A percentile compares a stretch with the other conserved stretches of the same genome.
Conservation (phyloP, 179 eudicot genomes). For the Beta corolliflora region DNA sequence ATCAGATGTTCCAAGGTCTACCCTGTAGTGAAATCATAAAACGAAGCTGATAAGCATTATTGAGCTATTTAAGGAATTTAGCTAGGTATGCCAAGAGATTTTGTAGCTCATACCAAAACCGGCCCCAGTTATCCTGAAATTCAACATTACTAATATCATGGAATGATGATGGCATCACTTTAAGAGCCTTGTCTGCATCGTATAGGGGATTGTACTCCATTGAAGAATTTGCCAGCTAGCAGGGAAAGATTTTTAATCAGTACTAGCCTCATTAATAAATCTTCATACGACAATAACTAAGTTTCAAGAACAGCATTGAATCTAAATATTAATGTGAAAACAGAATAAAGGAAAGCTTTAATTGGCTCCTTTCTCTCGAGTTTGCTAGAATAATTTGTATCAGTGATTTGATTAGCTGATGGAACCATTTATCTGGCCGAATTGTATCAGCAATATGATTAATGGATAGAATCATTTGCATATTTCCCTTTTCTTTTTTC, state of each 20-base stretch:
- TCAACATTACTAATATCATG: slow-evolving; percentile 88
- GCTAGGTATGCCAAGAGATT: slow-evolving; percentile 1
- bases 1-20: slow-evolving; percentile 94
- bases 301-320: slow-evolving; percentile 3
- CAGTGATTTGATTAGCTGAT: no score
- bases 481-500: no score
- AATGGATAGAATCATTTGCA: neutral
- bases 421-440: no score
- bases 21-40: slow-evolving; percentile 54
- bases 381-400: neutral
- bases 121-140: slow-evolving; percentile 98
- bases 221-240: slow-evolving; percentile 67
- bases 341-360: neutral
- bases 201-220: slow-evolving; percentile 80
- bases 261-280: neutral
- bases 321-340: neutral
- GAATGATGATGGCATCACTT: slow-evolving; percentile 89
- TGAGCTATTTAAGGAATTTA: neutral
- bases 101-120: slow-evolving; percentile 64
- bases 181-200: slow-evolving; percentile 73
- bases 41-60: slow-evolving; percentile 8
- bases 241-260: neutral
- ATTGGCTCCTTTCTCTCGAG: neutral
- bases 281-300: neutral
- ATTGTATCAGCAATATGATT: no score